A percentile compares a stretch with the other conserved stretches of the same genome.
phyloP scores from a whole-genome alignment of 768 basidiomycete species.

The Suillus subalutaceus region DNA sequence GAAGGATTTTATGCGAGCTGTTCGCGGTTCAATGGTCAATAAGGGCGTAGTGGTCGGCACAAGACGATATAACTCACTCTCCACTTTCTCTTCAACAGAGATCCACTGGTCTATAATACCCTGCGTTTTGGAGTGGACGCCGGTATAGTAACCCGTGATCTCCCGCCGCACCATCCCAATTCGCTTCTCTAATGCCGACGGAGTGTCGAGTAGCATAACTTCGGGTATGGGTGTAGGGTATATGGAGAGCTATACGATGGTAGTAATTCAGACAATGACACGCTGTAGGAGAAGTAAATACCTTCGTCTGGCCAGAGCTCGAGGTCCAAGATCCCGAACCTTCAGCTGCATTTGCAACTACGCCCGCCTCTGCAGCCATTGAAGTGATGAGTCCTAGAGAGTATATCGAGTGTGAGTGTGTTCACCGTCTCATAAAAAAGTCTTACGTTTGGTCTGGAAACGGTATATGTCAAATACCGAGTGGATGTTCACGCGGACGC shows the following conservation, averaged over 20 bases:
- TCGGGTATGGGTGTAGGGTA: slow-evolving; percentile 68
- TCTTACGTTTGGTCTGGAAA: background rate
- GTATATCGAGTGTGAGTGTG: background rate
- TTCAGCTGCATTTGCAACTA: slow-evolving; percentile 1
- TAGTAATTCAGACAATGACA: background rate
- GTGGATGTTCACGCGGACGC: background rate
- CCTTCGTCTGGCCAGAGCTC: background rate
- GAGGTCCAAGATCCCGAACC: slow-evolving; percentile 1
- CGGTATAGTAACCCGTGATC: slow-evolving; percentile 54
- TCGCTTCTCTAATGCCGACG: slow-evolving; percentile 73
- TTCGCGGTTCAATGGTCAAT: background rate
- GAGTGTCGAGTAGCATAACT: slow-evolving; percentile 71
- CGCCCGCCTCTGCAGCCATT: background rate
- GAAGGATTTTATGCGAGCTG: slow-evolving; percentile 83
- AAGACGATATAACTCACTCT: slow-evolving; percentile 58
- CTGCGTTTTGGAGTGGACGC: slow-evolving; percentile 70
- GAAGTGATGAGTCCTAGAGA: background rate
- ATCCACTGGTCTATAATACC: slow-evolving; percentile 82
- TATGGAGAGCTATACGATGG: slow-evolving; percentile 68
- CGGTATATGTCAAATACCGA: background rate
- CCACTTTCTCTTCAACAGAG: slow-evolving; percentile 79
- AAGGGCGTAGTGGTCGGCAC: background rate
- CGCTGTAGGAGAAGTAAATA: background rate
- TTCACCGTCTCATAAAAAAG: background rate
- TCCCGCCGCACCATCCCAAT: slow-evolving; percentile 72